Evolutionary conservation across 2,329 filamentous ascomycete species (phyloP), one percentile per base, ranked within the genome.

Genomic region (Cercospora brassicicola): DNA sequence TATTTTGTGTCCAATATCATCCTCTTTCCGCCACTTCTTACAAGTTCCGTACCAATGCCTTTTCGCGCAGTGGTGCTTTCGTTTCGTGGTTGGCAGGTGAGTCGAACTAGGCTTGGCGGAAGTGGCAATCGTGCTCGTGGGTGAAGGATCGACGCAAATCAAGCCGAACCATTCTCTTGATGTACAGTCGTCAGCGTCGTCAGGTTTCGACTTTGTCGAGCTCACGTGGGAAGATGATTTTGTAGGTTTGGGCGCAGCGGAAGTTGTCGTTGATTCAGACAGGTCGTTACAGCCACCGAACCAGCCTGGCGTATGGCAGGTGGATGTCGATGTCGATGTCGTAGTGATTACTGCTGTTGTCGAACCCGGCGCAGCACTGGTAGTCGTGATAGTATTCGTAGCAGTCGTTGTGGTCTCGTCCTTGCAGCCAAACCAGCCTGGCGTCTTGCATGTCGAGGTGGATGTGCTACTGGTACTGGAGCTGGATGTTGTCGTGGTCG

Each of bases 291-390:
- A 93, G 15, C 92, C 92, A 5, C 62, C 51, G 89, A 90, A 96
- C 93, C 93, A 97, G 8, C 94, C 93, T 31, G 94, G 94, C 1
- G 93, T 97, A 79, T 95, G 86, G 81, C 94, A 97, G 0, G 92
- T 97, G 57, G 92, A 86, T 1, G 90, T 93, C 61, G 85, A 80
- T 2, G 88, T 91, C 53, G 86, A 86, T 3, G 87, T 88, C 8
- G 77, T 9, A 86, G 67, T 69, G 45, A 71, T 71, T 10, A 69
- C 67, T 20, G 67, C 67, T 45, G 71, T 69, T 3, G 69, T 74
- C 4, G 73, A 69, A 2, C 69, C 71, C 7, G 75, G 73, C 9
- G 65, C 70, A 15, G 74, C 71, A 15, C 69, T 73, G 9, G 73
- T 69, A 3, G 71, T 74, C 28, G 71, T 74, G 10, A 74, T 68